Base-by-base conservation (phyloP, 805 yeast species). In the Saturnispora zaruensis region DNA sequence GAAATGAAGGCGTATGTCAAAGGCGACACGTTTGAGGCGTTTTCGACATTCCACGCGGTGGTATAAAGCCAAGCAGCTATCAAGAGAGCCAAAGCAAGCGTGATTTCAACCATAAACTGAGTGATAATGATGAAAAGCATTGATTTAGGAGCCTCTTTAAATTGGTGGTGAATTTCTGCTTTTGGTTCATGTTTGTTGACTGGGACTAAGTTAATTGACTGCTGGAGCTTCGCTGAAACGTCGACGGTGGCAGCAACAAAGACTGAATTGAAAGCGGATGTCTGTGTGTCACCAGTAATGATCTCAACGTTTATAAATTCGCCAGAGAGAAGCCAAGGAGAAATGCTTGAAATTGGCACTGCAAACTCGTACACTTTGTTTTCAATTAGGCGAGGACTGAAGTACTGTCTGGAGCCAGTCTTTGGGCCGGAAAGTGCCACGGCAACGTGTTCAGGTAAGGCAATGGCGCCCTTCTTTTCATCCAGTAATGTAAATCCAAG, bases 131-230 rank as follows among this genome's bases (percentile, higher is more conserved):
- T 53, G 7, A 78, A 66, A 49, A 76, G 68, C 11, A 78, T 80
- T 33, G 81, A 77, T 32, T 65, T 65, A 20, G 81, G 78, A n/a
- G 75, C 76, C 4, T 66, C 62, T 49, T 71, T 73, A 69, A 87
- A 88, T 34, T 66, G 62, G 64, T 86, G 88, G 55, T 64, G 65
- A 55, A 87, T 83, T 65, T 83, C 89, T 2, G 81, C 77, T 60
- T 73, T 64, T 13, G 74, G 63, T 2, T 75, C 83, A 50, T 73
- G 65, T 55, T 75, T 68, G n/a, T 54, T 42, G 21, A 73, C 64
- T 14, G 51, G 26, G n/a, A 49, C 52, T 21, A 47, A 6, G 3
- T 20, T 8, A 25, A 40, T 48, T 5, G 55, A 46, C 14, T 48
- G 33, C 18, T 38, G 49, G 9, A 61, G 49, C 36, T 55, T 46